phyloP scores from a whole-genome alignment of 164 flowering plant genomes.

The Hamamelis virginiana region DNA sequence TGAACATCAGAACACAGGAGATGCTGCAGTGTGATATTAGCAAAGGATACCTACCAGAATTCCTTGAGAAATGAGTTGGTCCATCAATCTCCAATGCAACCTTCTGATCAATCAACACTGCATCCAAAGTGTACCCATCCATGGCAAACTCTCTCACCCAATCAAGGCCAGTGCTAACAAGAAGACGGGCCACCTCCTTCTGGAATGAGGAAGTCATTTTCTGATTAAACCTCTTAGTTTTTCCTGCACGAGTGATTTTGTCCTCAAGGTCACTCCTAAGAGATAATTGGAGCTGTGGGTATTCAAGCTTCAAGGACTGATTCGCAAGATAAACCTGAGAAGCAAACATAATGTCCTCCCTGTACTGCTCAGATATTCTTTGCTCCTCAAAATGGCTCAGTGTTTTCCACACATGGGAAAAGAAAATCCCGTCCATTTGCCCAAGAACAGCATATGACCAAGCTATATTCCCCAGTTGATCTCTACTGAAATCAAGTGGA shows the following conservation, averaged over 20 bases:
- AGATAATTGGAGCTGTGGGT: conserved; percentile 62
- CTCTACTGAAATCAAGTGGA: conserved; percentile 55
- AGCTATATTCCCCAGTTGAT: conserved; percentile 87
- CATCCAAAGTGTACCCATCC: conserved; percentile 86
- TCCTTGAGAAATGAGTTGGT: conserved; percentile 96
- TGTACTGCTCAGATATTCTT: conserved; percentile 69
- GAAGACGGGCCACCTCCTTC: conserved; percentile 87
- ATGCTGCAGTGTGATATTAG: not conserved
- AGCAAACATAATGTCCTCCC: conserved; percentile 90
- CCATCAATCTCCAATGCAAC: conserved; percentile 97
- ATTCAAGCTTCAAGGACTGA: conserved; percentile 83
- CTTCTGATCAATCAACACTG: conserved; percentile 75
- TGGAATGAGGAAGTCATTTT: conserved; percentile 89
- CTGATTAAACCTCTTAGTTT: conserved; percentile 83
- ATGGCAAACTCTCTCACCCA: conserved; percentile 83
- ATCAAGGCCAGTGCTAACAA: conserved; percentile 81
- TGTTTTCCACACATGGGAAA: conserved; percentile 69
- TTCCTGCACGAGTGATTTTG: conserved; percentile 63
- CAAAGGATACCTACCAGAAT: conserved; percentile 48
- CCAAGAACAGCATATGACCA: conserved; percentile 99
- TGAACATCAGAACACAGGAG: not conserved
- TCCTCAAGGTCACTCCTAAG: conserved; percentile 58
- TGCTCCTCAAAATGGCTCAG: conserved; percentile 67
- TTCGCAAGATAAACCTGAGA: conserved; percentile 82
- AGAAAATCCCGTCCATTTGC: conserved; percentile 65